Evolutionary conservation across 257 asterid species (phyloP), one percentile per base, ranked within the genome.

Genomic region (Anisodus acutangulus): DNA sequence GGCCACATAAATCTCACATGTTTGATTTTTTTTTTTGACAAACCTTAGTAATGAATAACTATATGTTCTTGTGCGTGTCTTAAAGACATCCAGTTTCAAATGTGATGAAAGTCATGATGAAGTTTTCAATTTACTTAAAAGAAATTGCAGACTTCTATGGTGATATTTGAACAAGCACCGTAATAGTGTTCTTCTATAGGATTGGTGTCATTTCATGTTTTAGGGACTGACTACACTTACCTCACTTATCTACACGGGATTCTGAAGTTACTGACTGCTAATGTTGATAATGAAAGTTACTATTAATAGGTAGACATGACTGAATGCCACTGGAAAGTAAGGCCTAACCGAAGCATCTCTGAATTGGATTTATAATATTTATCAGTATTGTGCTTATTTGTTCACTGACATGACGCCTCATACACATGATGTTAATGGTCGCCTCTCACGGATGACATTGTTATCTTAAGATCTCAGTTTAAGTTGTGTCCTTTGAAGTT

Each of bases 151-250:
- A 41, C 8, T 74, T 49, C 5, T 49, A 47, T 74, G 7, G 60
- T 74, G 80, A 72, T 19, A 47, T 2, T 19, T 11, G 62, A 11
- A 74, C 43, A 74, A 12, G 7, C 59, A 10, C n/a, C 22, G 1
- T 31, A n/a, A 11, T 22, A 49, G 35, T 6, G 15, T 37, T 22
- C 37, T 5, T 11, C 41, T 74, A 17, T 74, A 49, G 43, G 19
- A 17, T 47, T 72, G 16, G 39, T 74, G 19, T 10, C 80, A n/a
- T 45, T n/a, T 49, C 81, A 74, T 74, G 81, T 49, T 74, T 74
- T 22, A 74, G 81, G 22, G 60, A 49, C 80, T 31, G 17, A 74
- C 80, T 3, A 47, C 5, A 6, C 19, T 74, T 74, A 12, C 59
- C 41, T 49, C 62, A 49, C 55, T 41, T 70, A 15, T 39, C 78